A percentile compares a stretch with the other conserved stretches of the same genome.
These are phyloP conservation scores for Polytolypa hystricis DNA, from an alignment of 2,329 filamentous ascomycete species.

Conservation along the genomic window DNA sequence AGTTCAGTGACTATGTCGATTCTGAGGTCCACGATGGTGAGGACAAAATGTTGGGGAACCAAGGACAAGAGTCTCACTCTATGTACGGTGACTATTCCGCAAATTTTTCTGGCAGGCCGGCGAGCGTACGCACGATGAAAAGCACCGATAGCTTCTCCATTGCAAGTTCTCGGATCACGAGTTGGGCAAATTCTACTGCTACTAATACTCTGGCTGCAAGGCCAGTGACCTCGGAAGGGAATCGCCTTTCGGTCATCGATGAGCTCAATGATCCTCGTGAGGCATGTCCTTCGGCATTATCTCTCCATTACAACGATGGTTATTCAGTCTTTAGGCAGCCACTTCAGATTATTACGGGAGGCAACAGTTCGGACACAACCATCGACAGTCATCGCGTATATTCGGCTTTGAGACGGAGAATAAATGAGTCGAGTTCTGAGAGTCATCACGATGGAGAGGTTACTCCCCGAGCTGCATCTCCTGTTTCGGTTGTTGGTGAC, in stretches of 20 bases:
- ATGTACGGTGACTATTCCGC: slow-evolving; percentile 2
- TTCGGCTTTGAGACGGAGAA: slow-evolving; percentile 23
- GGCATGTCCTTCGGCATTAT: slow-evolving; percentile 16
- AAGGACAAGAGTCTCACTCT: too few species aligned
- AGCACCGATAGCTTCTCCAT: slow-evolving; percentile 26
- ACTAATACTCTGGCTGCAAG: slow-evolving; percentile 29
- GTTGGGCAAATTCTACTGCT: slow-evolving; percentile 38
- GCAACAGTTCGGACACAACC: slow-evolving; percentile 10
- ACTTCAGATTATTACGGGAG: slow-evolving; percentile 13
- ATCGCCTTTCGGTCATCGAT: slow-evolving; percentile 33
- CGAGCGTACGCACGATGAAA: slow-evolving; percentile 16
- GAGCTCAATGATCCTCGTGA: slow-evolving; percentile 27
- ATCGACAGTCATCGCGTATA: slow-evolving; percentile 23
- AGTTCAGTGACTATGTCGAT: slow-evolving; percentile 15
- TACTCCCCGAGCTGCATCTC: not conserved
- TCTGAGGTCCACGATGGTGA: slow-evolving; percentile 8
- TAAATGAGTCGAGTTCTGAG: slow-evolving; percentile 14
- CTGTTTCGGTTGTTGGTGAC: slow-evolving; percentile 1
- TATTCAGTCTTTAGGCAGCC: slow-evolving; percentile 21
- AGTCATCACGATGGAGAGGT: slow-evolving; percentile 1
- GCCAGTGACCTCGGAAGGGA: slow-evolving; percentile 19
- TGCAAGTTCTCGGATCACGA: slow-evolving; percentile 35
- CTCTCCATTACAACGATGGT: slow-evolving; percentile 17
- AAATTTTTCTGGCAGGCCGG: slow-evolving; percentile 7
- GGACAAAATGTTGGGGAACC: too few species aligned